Percentiles rank a stretch among this genome's conserved stretches.
phyloP scores from a whole-genome alignment of 208 protist genomes.

The Naegleria lovaniensis region DNA sequence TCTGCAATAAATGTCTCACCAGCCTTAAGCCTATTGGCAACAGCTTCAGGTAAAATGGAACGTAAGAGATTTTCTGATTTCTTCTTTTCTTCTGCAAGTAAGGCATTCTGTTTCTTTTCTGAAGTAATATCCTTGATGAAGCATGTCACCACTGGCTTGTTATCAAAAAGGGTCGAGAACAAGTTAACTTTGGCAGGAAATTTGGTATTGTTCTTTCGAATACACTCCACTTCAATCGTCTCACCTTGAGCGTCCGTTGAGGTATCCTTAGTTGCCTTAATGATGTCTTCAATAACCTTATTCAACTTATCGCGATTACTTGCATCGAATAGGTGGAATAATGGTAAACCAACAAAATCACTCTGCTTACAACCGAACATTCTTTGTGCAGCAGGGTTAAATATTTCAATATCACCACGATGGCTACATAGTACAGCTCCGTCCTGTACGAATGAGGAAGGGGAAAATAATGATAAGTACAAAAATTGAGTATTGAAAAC shows the following conservation, averaged over 20 bases:
- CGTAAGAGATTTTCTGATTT: slow-evolving; percentile 30
- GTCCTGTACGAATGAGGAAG: too few species aligned
- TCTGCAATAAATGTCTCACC: slow-evolving; percentile 31
- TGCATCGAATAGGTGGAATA: neutral
- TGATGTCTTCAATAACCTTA: neutral
- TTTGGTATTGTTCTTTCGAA: neutral
- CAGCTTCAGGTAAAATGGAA: slow-evolving; percentile 24
- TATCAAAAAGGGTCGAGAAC: neutral
- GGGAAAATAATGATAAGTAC: too few species aligned
- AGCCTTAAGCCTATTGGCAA: slow-evolving; percentile 16
- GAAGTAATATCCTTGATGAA: slow-evolving; percentile 11
- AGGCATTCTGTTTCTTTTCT: slow-evolving; percentile 3
- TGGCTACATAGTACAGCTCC: neutral
- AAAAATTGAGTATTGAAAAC: too few species aligned
- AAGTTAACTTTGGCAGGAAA: neutral
- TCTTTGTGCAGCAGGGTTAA: neutral
- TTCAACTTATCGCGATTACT: neutral
- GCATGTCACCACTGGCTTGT: neutral
- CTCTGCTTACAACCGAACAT: neutral
- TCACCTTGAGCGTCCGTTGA: neutral
- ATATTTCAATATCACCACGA: neutral
- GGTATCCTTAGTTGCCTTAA: neutral
- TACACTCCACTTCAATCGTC: neutral
- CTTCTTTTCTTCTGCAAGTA: slow-evolving; percentile 2
- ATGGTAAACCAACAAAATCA: neutral